Percentiles rank a stretch among this genome's conserved stretches.
These are phyloP conservation scores for Vigna hirtella DNA, from an alignment of 306 rosid species.

Conservation along the genomic window DNA sequence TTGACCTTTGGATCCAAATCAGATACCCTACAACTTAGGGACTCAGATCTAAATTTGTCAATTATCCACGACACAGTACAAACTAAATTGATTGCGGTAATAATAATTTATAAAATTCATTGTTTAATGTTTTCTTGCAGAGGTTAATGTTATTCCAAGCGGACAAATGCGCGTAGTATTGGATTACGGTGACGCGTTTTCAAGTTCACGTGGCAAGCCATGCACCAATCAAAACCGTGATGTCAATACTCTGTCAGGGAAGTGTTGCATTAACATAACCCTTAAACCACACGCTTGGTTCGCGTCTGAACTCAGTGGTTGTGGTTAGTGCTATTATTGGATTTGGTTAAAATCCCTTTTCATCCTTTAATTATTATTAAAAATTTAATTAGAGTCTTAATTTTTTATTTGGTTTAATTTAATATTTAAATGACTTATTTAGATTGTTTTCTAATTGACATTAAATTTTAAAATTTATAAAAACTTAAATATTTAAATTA, in stretches of 20 bases:
- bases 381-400: too few relatives aligned
- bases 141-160: background rate
- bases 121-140: background rate
- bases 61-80: background rate
- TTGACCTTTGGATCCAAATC: conserved; percentile 4
- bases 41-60: conserved; percentile 46
- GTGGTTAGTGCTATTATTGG: background rate
- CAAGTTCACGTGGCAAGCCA: conserved; percentile 5
- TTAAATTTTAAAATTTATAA: too few relatives aligned
- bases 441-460: too few relatives aligned
- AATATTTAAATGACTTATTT: too few relatives aligned
- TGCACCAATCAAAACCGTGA: background rate
- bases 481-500: too few relatives aligned
- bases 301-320: background rate
- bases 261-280: background rate
- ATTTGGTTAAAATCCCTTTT: too few relatives aligned
- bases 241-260: background rate
- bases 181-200: conserved; percentile 19
- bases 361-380: too few relatives aligned
- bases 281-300: background rate
- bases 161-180: background rate
- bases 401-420: too few relatives aligned
- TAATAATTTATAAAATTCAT: background rate
- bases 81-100: background rate
- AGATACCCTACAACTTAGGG: background rate